A percentile compares a stretch with the other conserved stretches of the same genome.
These are phyloP conservation scores for Casuarina glauca DNA, from an alignment of 306 rosid species.

Conservation along the genomic window DNA sequence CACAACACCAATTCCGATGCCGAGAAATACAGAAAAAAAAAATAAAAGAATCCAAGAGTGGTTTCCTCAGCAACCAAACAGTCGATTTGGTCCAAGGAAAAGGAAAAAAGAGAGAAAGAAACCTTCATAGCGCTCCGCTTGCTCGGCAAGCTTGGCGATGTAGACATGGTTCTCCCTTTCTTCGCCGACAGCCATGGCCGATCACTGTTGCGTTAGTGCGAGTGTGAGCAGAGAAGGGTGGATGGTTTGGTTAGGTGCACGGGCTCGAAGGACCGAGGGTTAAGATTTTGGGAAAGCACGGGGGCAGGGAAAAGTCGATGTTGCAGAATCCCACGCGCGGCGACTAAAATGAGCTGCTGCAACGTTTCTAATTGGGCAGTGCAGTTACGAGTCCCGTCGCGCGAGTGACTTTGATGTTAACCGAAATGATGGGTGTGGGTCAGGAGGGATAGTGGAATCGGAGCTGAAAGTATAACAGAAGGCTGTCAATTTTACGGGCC, in stretches of 20 bases:
- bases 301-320: not conserved
- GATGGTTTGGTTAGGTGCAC: not conserved
- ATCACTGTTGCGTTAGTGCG: conserved; percentile 10
- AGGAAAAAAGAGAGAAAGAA: not conserved
- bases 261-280: not conserved
- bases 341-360: too few species aligned
- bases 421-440: too few species aligned
- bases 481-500: too few species aligned
- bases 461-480: too few species aligned
- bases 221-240: not conserved
- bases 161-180: conserved; percentile 57
- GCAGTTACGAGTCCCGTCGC: too few species aligned
- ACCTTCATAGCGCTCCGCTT: conserved; percentile 72
- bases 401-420: too few species aligned
- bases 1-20: not conserved
- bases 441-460: too few species aligned
- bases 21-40: not conserved
- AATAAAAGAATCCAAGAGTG: not conserved
- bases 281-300: not conserved
- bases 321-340: too few species aligned
- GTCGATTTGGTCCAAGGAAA: not conserved
- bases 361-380: too few species aligned
- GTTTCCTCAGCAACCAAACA: conserved; percentile 10
- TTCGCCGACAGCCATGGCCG: conserved; percentile 46
- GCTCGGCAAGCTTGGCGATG: conserved; percentile 68